Conservation (phyloP, 2,329 filamentous ascomycete genomes). For the Penicillium sp. region DNA sequence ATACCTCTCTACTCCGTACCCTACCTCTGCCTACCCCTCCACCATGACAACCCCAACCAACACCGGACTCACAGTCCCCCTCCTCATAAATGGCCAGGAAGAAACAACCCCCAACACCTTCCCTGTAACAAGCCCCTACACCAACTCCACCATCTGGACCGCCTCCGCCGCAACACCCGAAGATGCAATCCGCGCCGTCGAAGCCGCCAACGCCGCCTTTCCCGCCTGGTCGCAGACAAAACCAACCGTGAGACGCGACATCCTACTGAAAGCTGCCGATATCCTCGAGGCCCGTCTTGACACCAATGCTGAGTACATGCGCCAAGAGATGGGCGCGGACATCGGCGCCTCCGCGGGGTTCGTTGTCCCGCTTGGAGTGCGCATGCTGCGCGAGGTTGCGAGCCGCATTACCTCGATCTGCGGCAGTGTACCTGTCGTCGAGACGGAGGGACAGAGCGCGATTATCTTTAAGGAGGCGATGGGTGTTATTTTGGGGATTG, state of each 20-base stretch:
- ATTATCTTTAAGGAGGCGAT: conserved; percentile 70
- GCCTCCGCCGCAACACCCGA: conserved; percentile 51
- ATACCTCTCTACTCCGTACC: background rate
- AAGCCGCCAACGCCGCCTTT: conserved; percentile 63
- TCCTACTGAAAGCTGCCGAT: conserved; percentile 67
- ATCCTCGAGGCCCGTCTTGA: conserved; percentile 45
- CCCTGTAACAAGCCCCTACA: conserved; percentile 54
- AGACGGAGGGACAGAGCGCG: conserved; percentile 54
- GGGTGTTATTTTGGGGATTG: conserved; percentile 73
- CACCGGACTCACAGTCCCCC: conserved; percentile 25
- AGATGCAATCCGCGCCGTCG: conserved; percentile 44
- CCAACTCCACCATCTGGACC: conserved; percentile 52
- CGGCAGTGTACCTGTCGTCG: conserved; percentile 49
- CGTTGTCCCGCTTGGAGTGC: conserved; percentile 29
- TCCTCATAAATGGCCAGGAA: conserved; percentile 39
- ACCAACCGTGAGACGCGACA: conserved; percentile 60
- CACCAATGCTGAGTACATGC: conserved; percentile 59
- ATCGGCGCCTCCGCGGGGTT: conserved; percentile 30
- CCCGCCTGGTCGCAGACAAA: conserved; percentile 63
- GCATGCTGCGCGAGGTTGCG: conserved; percentile 49
- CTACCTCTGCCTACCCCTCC: background rate
- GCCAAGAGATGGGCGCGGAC: conserved; percentile 52
- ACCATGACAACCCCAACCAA: conserved; percentile 5
- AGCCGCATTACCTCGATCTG: conserved; percentile 46
- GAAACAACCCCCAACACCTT: conserved; percentile 30